Evolutionary conservation across 2,329 filamentous ascomycete genomes (phyloP), one percentile per base, ranked within the genome.

Genomic region (Herpomyces periplanetae): DNA sequence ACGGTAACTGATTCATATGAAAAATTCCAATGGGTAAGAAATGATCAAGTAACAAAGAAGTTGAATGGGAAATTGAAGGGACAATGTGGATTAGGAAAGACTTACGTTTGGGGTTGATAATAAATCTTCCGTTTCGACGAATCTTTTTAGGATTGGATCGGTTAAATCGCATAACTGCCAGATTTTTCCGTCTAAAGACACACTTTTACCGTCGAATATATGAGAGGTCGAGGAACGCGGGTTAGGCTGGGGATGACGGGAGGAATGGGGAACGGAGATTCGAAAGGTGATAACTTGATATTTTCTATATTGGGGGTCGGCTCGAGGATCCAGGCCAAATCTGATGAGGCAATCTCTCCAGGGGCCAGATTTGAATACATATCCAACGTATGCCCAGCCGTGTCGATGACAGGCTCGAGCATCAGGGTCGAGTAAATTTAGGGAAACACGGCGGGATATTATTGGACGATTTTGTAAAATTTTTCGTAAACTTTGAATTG

Each of bases 91-190:
- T n/a, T n/a, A n/a, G n/a, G n/a, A n/a, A n/a, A n/a, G n/a, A n/a
- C n/a, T 15, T 7, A 15, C 14, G n/a, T 15, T 15, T 15, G 7
- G 7, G 14, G 7, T n/a, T 7, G n/a, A n/a, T 7, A 15, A n/a
- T 7, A 15, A 15, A 15, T n/a, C n/a, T n/a, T n/a, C n/a, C n/a
- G n/a, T 15, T 15, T 57, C 48, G 15, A 87, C 45, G 3, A 88
- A 41, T 5, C 44, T 36, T 1, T 44, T 41, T 1, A 91, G 44
- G 1, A 73, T 32, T 0, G 69, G 65, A 30, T 91, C 75, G 0
- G 55, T 62, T 21, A 91, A 61, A 35, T 96, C 80, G 40, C 71
- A 85, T 11, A 84, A 51, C 43, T 91, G 80, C 63, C 71, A 96
- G 19, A 80, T 60, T 30, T 80, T 80, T 15, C 71, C 71, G 30